Percentiles rank a stretch among this genome's conserved stretches.
These are phyloP conservation scores for Lathyrus aphaca DNA, from an alignment of 306 rosid genomes.

Conservation along the genomic window DNA sequence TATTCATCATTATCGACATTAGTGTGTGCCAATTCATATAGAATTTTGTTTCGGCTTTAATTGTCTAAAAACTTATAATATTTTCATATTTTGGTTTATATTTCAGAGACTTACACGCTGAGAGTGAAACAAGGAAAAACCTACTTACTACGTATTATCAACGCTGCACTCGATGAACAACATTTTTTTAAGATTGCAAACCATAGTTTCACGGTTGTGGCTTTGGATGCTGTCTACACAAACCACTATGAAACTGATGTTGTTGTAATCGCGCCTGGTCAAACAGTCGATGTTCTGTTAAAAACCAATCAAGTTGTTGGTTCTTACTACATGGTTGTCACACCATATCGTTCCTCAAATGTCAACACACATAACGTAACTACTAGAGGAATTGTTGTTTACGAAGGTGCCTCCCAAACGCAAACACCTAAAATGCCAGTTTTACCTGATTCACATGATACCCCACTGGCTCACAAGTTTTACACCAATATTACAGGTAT, in stretches of 20 bases:
- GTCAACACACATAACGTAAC: background rate
- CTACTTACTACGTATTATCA: constrained; percentile 58
- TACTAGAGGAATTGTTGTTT: constrained; percentile 50
- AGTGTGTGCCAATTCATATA: no score
- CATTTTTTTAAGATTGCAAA: constrained; percentile 67
- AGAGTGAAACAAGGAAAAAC: constrained; percentile 56
- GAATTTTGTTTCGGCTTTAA: no score
- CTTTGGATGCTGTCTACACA: constrained; percentile 65
- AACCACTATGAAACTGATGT: constrained; percentile 51
- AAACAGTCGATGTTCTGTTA: constrained; percentile 62
- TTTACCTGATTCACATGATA: constrained; percentile 49
- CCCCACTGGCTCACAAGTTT: constrained; percentile 56
- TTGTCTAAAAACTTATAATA: background rate
- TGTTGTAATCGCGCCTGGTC: constrained; percentile 56
- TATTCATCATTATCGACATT: background rate
- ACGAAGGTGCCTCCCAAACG: constrained; percentile 33
- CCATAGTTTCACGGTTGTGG: constrained; percentile 65
- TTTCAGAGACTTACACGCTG: constrained; percentile 36
- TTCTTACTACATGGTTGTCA: constrained; percentile 71
- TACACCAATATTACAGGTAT: constrained; percentile 46
- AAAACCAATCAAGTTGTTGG: constrained; percentile 41
- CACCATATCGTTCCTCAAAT: background rate
- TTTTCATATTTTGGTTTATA: background rate
- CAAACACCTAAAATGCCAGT: constrained; percentile 47
- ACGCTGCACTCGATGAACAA: constrained; percentile 65